Evolutionary conservation across 805 yeast species (phyloP).

Genomic region (Yamadazyma nakazawae): DNA sequence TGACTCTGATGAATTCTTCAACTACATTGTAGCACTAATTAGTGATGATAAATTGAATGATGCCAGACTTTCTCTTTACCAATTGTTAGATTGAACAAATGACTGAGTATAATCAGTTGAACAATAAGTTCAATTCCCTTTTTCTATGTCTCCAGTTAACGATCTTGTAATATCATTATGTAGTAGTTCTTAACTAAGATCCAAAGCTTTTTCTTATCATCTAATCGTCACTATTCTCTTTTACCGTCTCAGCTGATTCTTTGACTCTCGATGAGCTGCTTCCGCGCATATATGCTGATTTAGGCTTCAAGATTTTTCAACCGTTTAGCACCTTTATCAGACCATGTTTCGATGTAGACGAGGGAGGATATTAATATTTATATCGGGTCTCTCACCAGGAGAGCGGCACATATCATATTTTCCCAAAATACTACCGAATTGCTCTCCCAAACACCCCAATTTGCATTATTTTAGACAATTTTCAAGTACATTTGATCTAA

Average conservation of each 20-base stretch:
- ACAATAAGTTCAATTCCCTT: no score
- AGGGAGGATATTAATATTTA: neutral
- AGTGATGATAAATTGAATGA: no score
- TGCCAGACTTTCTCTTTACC: no score
- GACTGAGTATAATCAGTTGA: no score
- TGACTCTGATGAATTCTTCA: slow-evolving; percentile 37
- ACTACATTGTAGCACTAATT: neutral
- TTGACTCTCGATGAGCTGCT: neutral
- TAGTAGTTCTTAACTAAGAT: no score
- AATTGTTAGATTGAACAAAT: no score
- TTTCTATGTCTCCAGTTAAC: no score
- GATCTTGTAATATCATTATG: no score
- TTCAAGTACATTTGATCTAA: neutral
- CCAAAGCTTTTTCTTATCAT: no score
- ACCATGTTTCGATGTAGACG: neutral
- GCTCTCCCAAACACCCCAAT: neutral
- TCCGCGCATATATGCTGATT: neutral
- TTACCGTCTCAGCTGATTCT: neutral
- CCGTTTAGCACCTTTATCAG: neutral
- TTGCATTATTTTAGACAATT: neutral
- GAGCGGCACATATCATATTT: neutral
- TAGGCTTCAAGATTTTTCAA: neutral
- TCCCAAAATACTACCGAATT: neutral
- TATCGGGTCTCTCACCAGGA: neutral
- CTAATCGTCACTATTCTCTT: neutral